A percentile compares a stretch with the other conserved stretches of the same genome.
These are phyloP conservation scores for Debaryomycetaceae sp. DNA, from an alignment of 1,139 yeast genomes.

Conservation along the genomic window DNA sequence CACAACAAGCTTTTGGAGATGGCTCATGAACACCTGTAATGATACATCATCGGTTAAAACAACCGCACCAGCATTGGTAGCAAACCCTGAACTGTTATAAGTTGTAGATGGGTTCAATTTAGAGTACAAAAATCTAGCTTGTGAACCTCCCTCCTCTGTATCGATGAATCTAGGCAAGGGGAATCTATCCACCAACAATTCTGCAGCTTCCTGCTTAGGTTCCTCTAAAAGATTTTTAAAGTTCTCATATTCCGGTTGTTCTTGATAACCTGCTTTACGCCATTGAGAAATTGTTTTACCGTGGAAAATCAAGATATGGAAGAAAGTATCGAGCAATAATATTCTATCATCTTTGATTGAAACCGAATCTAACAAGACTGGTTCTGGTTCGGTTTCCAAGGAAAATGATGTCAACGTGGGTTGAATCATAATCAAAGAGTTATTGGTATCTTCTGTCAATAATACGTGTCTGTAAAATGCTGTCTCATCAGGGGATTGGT, in stretches of 20 bases:
- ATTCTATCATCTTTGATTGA: constrained; percentile 84
- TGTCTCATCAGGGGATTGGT: constrained; percentile 98
- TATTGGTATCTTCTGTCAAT: constrained; percentile 76
- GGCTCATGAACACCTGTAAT: constrained; percentile 87
- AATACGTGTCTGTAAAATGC: constrained; percentile 94
- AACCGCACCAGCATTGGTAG: constrained; percentile 60
- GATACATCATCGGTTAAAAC: constrained; percentile 95
- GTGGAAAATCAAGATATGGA: constrained; percentile 87
- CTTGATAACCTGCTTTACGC: constrained; percentile 95
- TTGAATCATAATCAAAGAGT: constrained; percentile 70
- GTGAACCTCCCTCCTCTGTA: constrained; percentile 97
- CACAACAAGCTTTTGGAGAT: constrained; percentile 80
- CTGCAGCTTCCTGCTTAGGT: constrained; percentile 91
- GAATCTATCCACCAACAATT: constrained; percentile 85
- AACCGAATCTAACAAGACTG: constrained; percentile 66
- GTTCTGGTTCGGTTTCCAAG: constrained; percentile 57
- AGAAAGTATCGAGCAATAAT: constrained; percentile 66
- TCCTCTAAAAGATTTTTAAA: constrained; percentile 83
- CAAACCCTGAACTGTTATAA: constrained; percentile 57
- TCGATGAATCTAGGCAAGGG: constrained; percentile 96
- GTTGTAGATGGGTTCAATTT: constrained; percentile 92
- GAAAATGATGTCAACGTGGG: constrained; percentile 80
- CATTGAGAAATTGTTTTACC: constrained; percentile 94
- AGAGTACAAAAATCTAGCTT: constrained; percentile 92
- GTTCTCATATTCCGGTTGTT: constrained; percentile 83